These are phyloP conservation scores for Trametes punicea DNA, from an alignment of 768 basidiomycete genomes.

Conservation along the genomic window DNA sequence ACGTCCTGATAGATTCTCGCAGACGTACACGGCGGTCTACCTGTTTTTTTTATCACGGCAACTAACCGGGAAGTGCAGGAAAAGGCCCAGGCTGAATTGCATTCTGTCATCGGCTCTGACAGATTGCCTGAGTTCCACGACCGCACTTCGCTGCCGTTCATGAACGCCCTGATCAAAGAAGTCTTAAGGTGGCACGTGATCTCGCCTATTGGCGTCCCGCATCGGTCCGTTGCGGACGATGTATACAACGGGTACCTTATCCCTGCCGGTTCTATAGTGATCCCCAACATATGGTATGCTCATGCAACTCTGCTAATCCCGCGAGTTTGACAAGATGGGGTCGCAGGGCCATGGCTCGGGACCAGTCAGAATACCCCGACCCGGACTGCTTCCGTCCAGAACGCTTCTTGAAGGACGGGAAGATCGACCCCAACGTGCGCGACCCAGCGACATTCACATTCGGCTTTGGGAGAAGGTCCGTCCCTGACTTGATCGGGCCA, in stretches of 20 bases:
- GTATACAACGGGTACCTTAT: slow-evolving; percentile 29
- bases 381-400: slow-evolving; percentile 14
- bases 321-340: neutral
- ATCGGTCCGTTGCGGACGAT: slow-evolving; percentile 24
- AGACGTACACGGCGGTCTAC: slow-evolving; percentile 18
- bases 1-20: neutral
- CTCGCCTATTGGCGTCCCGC: slow-evolving; percentile 19
- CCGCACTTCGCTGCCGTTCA: slow-evolving; percentile 20
- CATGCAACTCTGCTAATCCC: neutral
- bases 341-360: slow-evolving; percentile 9
- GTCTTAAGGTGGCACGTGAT: slow-evolving; percentile 22
- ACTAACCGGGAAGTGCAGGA: slow-evolving; percentile 24
- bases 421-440: neutral
- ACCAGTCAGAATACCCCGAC: slow-evolving; percentile 10
- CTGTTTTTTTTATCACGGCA: slow-evolving; percentile 28
- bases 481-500: neutral
- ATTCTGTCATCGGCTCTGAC: slow-evolving; percentile 17
- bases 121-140: slow-evolving; percentile 15
- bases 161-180: slow-evolving; percentile 24
- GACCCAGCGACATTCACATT: slow-evolving; percentile 17
- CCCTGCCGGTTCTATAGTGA: slow-evolving; percentile 27
- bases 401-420: slow-evolving; percentile 8
- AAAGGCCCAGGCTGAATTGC: slow-evolving; percentile 28
- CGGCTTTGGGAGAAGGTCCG: slow-evolving; percentile 18
- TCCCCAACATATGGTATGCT: slow-evolving; percentile 22